Base-by-base conservation (phyloP, 1,284 basidiomycete species). In the Leccinum pachyderme region DNA sequence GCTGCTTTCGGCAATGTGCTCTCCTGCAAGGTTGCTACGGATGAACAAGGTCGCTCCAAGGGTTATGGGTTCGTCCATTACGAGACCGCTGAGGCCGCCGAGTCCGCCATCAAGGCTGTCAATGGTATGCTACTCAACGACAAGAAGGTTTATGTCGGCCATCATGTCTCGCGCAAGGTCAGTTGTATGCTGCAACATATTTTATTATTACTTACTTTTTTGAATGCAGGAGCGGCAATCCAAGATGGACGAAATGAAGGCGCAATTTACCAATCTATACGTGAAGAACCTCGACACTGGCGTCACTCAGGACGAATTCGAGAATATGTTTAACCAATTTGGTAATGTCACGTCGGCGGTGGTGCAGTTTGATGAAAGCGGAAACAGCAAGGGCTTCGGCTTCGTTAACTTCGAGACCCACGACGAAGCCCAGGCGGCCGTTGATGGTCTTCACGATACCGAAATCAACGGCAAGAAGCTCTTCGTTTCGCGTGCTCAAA, bases 101-200 rank as follows among this genome's bases (percentile, higher is more conserved):
- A 97, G 29, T 89, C 86, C 56, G 95, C 95, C 62, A 99, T 99
- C 83, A 93, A 97, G 78, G 91, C 94, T 59, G 97, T 99, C 73
- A 98, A 99, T 75, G 95, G 96, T 63, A 99, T 99, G 97, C 77
- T 99, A 59, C 79, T 99, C 71, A 99, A 99, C 77, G 97, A 99
- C 79, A 96, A 95, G 79, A 96, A 98, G 80, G 97, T 99, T 67
- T 99, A 90, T 70, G 97, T 99, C 66, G 97, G 96, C 56, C 86
- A 95, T 72, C 96, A 99, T 79, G 91, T 99, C 72, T 95, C 95
- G 59, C 93, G 93, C 82, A 98, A 97, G 87, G 89, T 89, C 49
- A 47, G 81, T 69, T 31, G 54, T 5, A 44, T 12, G 33, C 46
- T 3, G 11, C 15, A 27, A n/a, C 39, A 37, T 27, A 44, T 47